phyloP scores from a whole-genome alignment of 345 rosid genomes.

The Eucalyptus guilfoylei region DNA sequence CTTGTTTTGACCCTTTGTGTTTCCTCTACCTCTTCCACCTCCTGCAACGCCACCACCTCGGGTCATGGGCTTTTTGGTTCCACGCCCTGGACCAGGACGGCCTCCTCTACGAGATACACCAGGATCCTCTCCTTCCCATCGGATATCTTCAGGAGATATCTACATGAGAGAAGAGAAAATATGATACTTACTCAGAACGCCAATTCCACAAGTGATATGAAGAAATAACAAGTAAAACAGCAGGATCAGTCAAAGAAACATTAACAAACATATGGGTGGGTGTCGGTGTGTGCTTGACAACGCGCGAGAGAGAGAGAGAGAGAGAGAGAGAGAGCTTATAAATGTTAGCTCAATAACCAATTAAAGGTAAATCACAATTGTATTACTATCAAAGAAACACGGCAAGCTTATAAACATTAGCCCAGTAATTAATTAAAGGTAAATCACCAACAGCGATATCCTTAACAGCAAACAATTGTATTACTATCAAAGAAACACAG shows the following conservation, averaged over 20 bases:
- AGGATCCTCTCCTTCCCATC: constrained; percentile 86
- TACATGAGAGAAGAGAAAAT: neutral
- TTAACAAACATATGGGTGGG: neutral
- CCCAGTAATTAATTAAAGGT: neutral
- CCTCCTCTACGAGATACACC: constrained; percentile 68
- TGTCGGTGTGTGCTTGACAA: neutral
- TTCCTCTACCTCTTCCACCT: constrained; percentile 88
- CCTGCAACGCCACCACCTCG: constrained; percentile 55
- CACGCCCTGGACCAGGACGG: constrained; percentile 83
- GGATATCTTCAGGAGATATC: constrained; percentile 89
- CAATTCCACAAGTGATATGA: neutral
- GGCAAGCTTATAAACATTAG: neutral
- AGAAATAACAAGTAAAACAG: neutral
- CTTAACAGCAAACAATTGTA: neutral
- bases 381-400: neutral
- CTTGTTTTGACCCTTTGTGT: constrained; percentile 37
- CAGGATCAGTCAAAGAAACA: neutral
- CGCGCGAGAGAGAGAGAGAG: neutral
- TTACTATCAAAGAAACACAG: neutral
- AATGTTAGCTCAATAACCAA: neutral
- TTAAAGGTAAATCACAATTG: neutral
- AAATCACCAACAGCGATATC: neutral
- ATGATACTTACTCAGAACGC: neutral
- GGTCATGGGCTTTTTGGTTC: constrained; percentile 51
- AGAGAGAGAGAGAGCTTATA: neutral